Conservation (phyloP, 352 stramenopile genomes). For the Phytophthora tentaculata region DNA sequence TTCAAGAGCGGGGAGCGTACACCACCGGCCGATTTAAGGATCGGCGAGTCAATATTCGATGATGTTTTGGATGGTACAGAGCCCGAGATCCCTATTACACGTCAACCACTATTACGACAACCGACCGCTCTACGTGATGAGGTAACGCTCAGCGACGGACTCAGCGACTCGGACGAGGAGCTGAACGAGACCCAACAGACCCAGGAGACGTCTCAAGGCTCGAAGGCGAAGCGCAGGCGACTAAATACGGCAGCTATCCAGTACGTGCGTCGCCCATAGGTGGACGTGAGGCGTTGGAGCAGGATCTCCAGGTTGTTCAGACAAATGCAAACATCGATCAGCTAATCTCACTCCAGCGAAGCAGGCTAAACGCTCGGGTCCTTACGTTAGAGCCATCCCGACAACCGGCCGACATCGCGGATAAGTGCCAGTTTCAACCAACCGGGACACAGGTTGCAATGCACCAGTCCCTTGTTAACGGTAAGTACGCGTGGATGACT, state of each 20-base stretch:
- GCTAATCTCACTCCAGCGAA: not conserved
- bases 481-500: not conserved
- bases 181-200: not conserved
- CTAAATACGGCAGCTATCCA: not conserved
- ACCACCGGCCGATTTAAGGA: not conserved
- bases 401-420: not conserved
- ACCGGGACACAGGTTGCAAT: not conserved
- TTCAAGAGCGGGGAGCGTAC: conserved; percentile 2
- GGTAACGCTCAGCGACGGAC: not conserved
- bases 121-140: not conserved
- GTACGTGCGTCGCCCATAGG: too few species aligned
- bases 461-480: not conserved
- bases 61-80: not conserved
- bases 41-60: not conserved
- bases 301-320: not conserved
- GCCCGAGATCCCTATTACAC: not conserved
- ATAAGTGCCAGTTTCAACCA: not conserved
- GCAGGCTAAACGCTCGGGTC: not conserved
- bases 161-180: not conserved
- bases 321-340: not conserved
- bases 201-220: not conserved
- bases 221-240: not conserved
- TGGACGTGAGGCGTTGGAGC: too few species aligned
- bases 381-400: not conserved
- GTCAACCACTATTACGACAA: not conserved